Evolutionary conservation across 2,329 filamentous ascomycete species (phyloP), one percentile per base, ranked within the genome.

Genomic region (Uncinocarpus reesii): DNA sequence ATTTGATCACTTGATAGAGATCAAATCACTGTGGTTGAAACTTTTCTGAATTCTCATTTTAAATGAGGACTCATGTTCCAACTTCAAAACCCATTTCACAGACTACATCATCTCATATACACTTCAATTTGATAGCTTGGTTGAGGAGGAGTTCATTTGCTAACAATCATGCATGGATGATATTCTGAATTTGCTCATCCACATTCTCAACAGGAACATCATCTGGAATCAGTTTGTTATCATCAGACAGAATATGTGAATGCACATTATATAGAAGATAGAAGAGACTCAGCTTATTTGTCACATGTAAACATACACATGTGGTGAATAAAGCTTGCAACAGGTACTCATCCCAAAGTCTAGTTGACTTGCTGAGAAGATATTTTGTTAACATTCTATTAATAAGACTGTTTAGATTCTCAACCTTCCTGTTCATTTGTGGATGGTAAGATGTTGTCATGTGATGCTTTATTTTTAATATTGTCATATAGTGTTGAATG

Each of bases 91-190:
- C 42, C 11, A 18, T 23, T 20, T 34, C 28, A 8, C 18, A 34
- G 16, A 35, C 29, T 21, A 21, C 11, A 10, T 46, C 13, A 42
- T 42, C 35, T 40, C 35, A 7, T 8, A 40, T n/a, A 18, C 20
- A 31, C 43, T 4, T 37, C 24, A 21, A 16, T 18, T 24, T 23
- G 11, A 40, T 44, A 15, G 32, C 43, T 6, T 21, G 26, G 15
- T 31, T 35, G 29, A 29, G 26, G 11, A 41, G 47, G 26, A 49
- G 21, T 38, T 49, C 4, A 47, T 49, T 49, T 21, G 20, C 42
- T 8, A 28, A 11, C 13, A 32, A 18, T 2, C 42, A 36, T 7
- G 29, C 29, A 37, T 35, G 31, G 13, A 13, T 23, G 18, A 49
- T 26, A 28, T 32, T n/a, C 5, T 18, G 11, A 28, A 43, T 28